These are phyloP conservation scores for Pseudonitzschia multiseries DNA, from an alignment of 108 stramenopile genomes.

Conservation along the genomic window DNA sequence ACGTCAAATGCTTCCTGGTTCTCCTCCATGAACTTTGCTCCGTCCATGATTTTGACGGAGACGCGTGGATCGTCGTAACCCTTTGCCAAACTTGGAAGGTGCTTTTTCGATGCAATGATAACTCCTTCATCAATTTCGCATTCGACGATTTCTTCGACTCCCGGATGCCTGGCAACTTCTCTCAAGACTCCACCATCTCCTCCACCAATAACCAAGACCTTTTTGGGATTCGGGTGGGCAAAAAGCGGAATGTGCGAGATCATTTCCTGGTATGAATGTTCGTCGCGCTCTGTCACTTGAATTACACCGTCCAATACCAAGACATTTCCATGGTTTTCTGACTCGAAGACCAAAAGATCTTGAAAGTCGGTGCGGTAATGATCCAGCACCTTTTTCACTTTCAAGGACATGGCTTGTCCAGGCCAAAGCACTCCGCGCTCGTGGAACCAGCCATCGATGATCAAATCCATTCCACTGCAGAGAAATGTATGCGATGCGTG, in stretches of 20 bases:
- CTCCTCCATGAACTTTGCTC: constrained; percentile 81
- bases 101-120: constrained; percentile 80
- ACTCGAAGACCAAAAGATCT: constrained; percentile 96
- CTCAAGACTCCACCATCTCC: constrained; percentile 98
- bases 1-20: constrained; percentile 83
- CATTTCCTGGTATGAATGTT: constrained; percentile 98
- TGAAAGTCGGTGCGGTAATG: constrained; percentile 84
- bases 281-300: constrained; percentile 95
- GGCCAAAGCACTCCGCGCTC: constrained; percentile 84
- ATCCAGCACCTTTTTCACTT: constrained; percentile 79
- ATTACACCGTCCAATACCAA: constrained; percentile 98
- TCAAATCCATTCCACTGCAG: constrained; percentile 58
- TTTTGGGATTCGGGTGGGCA: constrained; percentile 88
- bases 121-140: constrained; percentile 95
- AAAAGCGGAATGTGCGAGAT: constrained; percentile 94
- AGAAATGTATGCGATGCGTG: not conserved
- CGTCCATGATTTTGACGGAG: constrained; percentile 86
- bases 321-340: constrained; percentile 88
- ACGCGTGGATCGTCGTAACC: constrained; percentile 94
- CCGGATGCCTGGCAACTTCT: constrained; percentile 69
- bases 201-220: constrained; percentile 95
- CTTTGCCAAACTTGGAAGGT: constrained; percentile 77
- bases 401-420: constrained; percentile 74
- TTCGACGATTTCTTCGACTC: constrained; percentile 89
- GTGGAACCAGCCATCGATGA: constrained; percentile 87